Conservation (phyloP, 345 rosid species). For the Linum trigynum region DNA sequence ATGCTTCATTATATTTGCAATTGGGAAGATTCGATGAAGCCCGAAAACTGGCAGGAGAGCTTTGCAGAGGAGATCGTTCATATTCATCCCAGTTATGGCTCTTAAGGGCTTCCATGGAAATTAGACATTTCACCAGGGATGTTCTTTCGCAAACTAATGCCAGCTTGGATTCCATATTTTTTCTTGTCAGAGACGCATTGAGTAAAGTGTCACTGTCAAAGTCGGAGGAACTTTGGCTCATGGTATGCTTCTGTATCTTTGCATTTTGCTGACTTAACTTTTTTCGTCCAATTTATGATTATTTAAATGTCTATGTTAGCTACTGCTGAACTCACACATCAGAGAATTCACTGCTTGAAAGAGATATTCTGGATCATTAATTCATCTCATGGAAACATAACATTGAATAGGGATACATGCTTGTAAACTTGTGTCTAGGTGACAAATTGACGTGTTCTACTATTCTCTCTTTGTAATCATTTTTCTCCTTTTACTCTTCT, state of each 20-base stretch:
- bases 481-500: slow-evolving; percentile 3
- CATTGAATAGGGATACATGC: no score
- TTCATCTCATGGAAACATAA: not conserved
- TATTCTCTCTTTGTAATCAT: not conserved
- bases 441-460: not conserved
- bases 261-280: no score
- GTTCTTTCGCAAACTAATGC: slow-evolving; percentile 29
- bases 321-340: no score
- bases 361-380: no score
- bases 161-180: slow-evolving; percentile 42
- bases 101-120: slow-evolving; percentile 53
- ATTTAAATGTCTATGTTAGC: no score
- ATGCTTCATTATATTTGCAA: slow-evolving; percentile 52
- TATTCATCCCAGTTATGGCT: slow-evolving; percentile 51
- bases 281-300: no score
- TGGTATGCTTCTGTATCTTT: slow-evolving; percentile 37
- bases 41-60: slow-evolving; percentile 42
- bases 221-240: slow-evolving; percentile 72
- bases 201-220: slow-evolving; percentile 39
- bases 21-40: slow-evolving; percentile 57
- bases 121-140: slow-evolving; percentile 29
- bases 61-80: slow-evolving; percentile 47
- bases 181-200: slow-evolving; percentile 41
- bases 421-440: no score
- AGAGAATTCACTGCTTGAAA: no score